Base-by-base conservation (phyloP, 495 filamentous ascomycete genomes). In the Neurospora sp. region DNA sequence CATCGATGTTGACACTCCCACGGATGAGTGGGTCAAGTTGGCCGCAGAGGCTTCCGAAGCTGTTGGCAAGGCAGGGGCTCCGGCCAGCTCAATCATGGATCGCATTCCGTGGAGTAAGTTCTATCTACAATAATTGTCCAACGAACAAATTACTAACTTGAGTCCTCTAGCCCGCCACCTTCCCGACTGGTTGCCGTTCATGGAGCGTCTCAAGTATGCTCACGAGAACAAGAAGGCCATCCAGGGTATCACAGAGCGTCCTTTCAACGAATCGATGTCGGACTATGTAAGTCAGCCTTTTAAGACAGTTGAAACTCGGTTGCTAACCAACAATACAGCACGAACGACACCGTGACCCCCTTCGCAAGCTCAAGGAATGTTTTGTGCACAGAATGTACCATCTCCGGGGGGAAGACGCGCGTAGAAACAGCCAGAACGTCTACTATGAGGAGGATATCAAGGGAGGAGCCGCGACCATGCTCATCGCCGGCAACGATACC, bases 401-500 rank as follows among this genome's bases (percentile, higher is more conserved):
- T 44, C 35, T 8, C 4, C 12, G 18, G 39, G 42, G 9, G 6
- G 12, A 45, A 40, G 16, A 37, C 39, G 5, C 12, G 2, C 35
- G 22, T 74, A 75, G 73, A 0, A 79, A 77, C 1, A 35, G 75
- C 0, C 74, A 79, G 0, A 83, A 85, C 39, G 77, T 83, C 12
- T 81, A 82, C 16, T 80, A 75, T 1, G 75, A 86, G 9, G 78
- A 83, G 35, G 83, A 87, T 70, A 82, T 86, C 41, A 84, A 86
- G 72, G 85, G 86, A 20, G 83, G 84, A 27, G 81, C 84, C 0
- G 85, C 83, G 0, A 84, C 84, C 1, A 82, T 87, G 71, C 81
- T 83, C 71, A 86, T 86, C 68, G 85, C 85, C 1, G 85, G 86
- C 9, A 83, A 82, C 44, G 84, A 86, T 71, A 87, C 86, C 7